These are phyloP conservation scores for Cymbidium sinense DNA, from an alignment of 106 monocot species.

Conservation along the genomic window DNA sequence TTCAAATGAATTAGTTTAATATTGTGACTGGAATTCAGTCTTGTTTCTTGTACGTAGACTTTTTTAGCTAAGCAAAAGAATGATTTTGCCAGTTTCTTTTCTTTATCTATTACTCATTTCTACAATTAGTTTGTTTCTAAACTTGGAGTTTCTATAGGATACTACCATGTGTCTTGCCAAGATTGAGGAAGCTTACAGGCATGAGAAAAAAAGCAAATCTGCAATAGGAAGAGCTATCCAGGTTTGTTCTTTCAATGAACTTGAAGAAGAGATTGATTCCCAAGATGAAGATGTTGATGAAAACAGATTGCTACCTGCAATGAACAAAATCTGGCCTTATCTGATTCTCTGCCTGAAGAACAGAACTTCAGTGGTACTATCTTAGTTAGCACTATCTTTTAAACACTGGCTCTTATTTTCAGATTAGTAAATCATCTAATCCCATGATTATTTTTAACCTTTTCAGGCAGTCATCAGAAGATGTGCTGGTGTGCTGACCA, in stretches of 20 bases:
- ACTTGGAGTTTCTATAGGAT: constrained; percentile 39
- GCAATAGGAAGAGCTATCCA: constrained; percentile 51
- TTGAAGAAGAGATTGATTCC: constrained; percentile 34
- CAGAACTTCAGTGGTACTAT: constrained; percentile 66
- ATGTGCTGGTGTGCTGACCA: constrained; percentile 53
- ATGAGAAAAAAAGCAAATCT: constrained; percentile 59
- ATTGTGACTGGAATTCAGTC: background rate
- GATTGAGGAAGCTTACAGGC: constrained; percentile 79
- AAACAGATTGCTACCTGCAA: constrained; percentile 88
- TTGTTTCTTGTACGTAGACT: background rate
- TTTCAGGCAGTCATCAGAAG: constrained; percentile 61
- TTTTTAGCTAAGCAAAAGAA: background rate
- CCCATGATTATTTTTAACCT: background rate
- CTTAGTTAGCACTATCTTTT: background rate
- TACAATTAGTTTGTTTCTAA: background rate
- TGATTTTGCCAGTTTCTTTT: background rate
- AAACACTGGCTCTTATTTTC: no score
- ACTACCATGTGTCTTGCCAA: constrained; percentile 52
- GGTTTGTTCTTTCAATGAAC: constrained; percentile 32
- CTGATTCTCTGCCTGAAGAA: constrained; percentile 77
- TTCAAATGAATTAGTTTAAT: no score
- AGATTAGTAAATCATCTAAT: no score
- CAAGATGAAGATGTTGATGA: constrained; percentile 57
- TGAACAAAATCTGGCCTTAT: constrained; percentile 94
- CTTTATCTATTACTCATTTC: background rate